A percentile compares a stretch with the other conserved stretches of the same genome.
Conservation (phyloP, 75 land plant genomes). For the Selaginella tamariscina region DNA sequence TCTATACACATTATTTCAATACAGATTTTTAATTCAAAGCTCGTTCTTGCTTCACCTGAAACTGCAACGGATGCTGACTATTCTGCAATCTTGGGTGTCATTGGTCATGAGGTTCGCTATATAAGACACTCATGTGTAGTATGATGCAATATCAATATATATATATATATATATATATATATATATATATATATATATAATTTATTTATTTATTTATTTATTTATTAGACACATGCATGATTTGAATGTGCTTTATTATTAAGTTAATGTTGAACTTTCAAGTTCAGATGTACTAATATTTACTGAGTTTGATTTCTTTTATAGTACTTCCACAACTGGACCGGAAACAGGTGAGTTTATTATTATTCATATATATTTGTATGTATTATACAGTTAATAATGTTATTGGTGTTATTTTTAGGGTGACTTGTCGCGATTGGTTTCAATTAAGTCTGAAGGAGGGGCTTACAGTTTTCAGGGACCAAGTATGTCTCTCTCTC, state of each 20-base stretch:
- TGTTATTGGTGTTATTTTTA: conserved; percentile 17
- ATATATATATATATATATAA: too few relatives aligned
- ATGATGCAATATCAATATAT: too few relatives aligned
- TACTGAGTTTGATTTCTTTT: too few relatives aligned
- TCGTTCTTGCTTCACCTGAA: conserved; percentile 91
- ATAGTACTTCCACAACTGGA: conserved; percentile 99
- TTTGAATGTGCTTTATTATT: too few relatives aligned
- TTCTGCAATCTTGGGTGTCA: conserved; percentile 89
- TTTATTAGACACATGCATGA: too few relatives aligned
- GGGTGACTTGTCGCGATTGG: conserved; percentile 99
- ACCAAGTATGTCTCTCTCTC: conserved; percentile 43
- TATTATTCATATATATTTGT: not conserved
- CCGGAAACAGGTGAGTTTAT: conserved; percentile 68
- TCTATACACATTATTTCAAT: not conserved
- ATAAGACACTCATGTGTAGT: too few relatives aligned
- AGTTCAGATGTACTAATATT: too few relatives aligned
- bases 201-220: too few relatives aligned
- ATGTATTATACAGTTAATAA: not conserved
- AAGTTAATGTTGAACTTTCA: too few relatives aligned
- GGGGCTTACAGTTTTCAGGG: conserved; percentile 96
- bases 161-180: too few relatives aligned
- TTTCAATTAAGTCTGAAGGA: conserved; percentile 97
- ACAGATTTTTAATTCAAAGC: conserved; percentile 91
- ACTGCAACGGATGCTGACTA: conserved; percentile 91
- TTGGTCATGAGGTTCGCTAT: conserved; percentile 78